phyloP scores from a whole-genome alignment of 2,329 filamentous ascomycete genomes.

The Tympanopsis confertula region DNA sequence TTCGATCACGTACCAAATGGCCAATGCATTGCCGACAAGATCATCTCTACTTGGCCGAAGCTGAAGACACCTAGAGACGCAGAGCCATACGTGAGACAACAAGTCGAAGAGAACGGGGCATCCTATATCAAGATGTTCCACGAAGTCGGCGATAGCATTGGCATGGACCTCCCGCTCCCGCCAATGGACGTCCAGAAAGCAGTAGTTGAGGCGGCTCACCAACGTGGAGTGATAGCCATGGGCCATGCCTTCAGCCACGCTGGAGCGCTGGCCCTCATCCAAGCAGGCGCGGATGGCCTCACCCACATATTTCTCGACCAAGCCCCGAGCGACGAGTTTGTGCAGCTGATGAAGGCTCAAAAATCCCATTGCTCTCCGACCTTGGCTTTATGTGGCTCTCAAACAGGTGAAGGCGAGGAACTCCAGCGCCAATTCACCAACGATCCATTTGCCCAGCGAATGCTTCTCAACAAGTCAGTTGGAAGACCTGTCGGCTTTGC shows the following conservation, averaged over 20 bases:
- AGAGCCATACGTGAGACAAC: constrained; percentile 24
- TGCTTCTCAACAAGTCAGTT: constrained; percentile 2
- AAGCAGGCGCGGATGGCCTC: constrained; percentile 14
- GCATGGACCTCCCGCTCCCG: constrained; percentile 21
- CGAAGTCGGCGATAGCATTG: constrained; percentile 28
- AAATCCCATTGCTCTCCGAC: constrained; percentile 12
- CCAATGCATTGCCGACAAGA: constrained; percentile 17
- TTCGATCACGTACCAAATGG: constrained; percentile 7
- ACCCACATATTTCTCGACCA: constrained; percentile 17
- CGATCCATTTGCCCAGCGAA: constrained; percentile 6
- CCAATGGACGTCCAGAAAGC: constrained; percentile 28
- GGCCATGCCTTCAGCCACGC: constrained; percentile 13
- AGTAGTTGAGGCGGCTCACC: constrained; percentile 24
- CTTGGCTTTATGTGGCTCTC: constrained; percentile 8
- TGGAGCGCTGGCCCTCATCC: constrained; percentile 14
- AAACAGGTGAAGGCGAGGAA: constrained; percentile 10
- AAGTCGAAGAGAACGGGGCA: constrained; percentile 26
- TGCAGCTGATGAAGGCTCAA: constrained; percentile 10
- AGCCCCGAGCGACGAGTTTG: constrained; percentile 10
- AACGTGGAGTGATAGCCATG: constrained; percentile 11
- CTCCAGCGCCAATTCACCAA: constrained; percentile 8
- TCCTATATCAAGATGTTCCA: constrained; percentile 40
- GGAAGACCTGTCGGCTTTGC: constrained; percentile 5
- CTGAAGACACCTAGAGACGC: constrained; percentile 26
- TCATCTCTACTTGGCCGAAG: constrained; percentile 32